Evolutionary conservation across 768 basidiomycete genomes (phyloP), one percentile per base, ranked within the genome.

Genomic region (Macrolepiota fuliginosa): DNA sequence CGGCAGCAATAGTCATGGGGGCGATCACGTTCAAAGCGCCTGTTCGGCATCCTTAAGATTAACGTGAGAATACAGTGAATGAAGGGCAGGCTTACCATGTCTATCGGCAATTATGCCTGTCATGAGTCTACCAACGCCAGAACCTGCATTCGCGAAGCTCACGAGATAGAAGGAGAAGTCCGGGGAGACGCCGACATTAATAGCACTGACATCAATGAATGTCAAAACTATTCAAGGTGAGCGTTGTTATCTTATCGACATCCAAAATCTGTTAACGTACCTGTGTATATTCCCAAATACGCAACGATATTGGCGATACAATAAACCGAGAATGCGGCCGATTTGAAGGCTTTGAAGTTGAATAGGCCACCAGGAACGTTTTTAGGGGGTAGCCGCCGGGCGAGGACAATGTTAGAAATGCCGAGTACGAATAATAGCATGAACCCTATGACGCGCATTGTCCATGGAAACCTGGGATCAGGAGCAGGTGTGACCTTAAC

Each of bases 281-380:
- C 76, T 0, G 86, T 86, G 67, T 87, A 90, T 25, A 88, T 73
- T 11, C 88, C 88, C 17, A 91, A 77, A 68, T 85, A 89, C 1
- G 73, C 68, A 7, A 81, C 65, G 39, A 81, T 72, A 1, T 77
- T 78, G 0, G 82, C 76, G 1, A 77, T 4, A 54, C 83, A 82
- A 66, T 85, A 90, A 0, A 86, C 47, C 0, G 80, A 68, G 68
- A 81, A 91, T 0, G 82, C 73, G 2, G 75, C 66, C 2, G 74
- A 74, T 66, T 74, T 78, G 74, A 87, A 81, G 1, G 75, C 71
- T 19, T 54, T 64, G 17, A 72, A 73, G 62, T 86, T 84, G 65
- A 87, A 75, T 10, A 90, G 68, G 4, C 88, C 84, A 4, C 86
- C 86, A 2, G 77, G 66, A 13, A 77, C 69, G 32, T 80, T 75